Conservation (phyloP, 345 rosid genomes). For the Rhodomyrtus tomentosa region DNA sequence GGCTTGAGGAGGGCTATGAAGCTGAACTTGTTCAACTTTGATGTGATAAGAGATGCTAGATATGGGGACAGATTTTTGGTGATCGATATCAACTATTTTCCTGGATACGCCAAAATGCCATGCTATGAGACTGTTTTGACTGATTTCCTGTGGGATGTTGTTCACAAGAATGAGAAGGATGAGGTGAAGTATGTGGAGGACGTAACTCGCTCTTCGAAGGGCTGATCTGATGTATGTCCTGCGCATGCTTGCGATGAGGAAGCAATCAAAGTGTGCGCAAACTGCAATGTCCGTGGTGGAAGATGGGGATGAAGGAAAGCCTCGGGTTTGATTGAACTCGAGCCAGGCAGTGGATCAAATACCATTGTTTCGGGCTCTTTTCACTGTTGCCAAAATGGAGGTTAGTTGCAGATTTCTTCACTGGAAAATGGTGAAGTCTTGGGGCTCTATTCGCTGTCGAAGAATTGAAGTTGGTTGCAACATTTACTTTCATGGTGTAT, state of each 20-base stretch:
- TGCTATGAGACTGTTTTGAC: conserved; percentile 37
- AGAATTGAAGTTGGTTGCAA: not conserved
- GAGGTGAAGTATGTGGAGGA: conserved; percentile 1
- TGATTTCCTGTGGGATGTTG: conserved; percentile 37
- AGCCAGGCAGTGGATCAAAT: not conserved
- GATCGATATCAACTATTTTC: conserved; percentile 58
- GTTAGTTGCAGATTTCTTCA: not conserved
- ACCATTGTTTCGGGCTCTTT: not conserved
- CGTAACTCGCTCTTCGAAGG: not conserved
- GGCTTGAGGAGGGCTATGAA: conserved; percentile 37
- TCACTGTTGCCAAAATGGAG: not conserved
- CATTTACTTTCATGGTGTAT: not conserved
- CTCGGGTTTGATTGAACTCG: not conserved
- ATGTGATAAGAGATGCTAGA: conserved; percentile 47
- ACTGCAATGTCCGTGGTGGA: not conserved
- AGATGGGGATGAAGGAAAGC: not conserved
- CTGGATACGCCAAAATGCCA: conserved; percentile 57
- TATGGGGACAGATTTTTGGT: conserved; percentile 34
- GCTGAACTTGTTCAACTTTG: conserved; percentile 52
- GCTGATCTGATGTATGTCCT: not conserved
- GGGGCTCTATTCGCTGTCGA: not conserved
- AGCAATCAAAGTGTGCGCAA: conserved; percentile 2
- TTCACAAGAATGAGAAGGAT: conserved; percentile 3
- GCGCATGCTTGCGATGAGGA: conserved; percentile 5
- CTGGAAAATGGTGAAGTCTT: not conserved